Conservation (phyloP, 2,329 filamentous ascomycete genomes). For the Aureobasidium sp. region DNA sequence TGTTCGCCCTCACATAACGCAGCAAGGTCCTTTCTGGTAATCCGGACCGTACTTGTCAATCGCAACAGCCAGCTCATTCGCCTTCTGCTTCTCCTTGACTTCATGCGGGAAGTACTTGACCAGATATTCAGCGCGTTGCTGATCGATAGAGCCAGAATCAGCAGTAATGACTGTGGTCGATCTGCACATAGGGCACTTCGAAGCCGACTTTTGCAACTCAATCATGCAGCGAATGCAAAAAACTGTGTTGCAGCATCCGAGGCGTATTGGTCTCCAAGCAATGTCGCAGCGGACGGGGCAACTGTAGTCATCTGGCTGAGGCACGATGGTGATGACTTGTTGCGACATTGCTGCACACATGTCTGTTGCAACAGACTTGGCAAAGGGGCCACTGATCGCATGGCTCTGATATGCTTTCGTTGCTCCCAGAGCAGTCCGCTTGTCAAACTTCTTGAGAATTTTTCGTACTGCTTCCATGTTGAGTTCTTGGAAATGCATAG, state of each 20-base stretch:
- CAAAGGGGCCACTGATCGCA: constrained; percentile 51
- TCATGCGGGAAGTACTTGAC: constrained; percentile 74
- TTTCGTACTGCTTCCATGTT: constrained; percentile 71
- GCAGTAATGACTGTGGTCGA: constrained; percentile 62
- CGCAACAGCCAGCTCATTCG: constrained; percentile 68
- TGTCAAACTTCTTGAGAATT: constrained; percentile 90
- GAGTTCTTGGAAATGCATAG: constrained; percentile 75
- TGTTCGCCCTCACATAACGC: constrained; percentile 20
- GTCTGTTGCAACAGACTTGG: constrained; percentile 62
- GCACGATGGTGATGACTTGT: constrained; percentile 64
- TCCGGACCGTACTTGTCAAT: constrained; percentile 34
- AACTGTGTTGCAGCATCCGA: constrained; percentile 61
- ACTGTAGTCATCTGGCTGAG: constrained; percentile 74
- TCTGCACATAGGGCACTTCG: constrained; percentile 68
- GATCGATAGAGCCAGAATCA: constrained; percentile 61
- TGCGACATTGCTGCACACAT: constrained; percentile 67
- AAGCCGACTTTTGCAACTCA: constrained; percentile 64
- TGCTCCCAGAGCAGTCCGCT: constrained; percentile 66
- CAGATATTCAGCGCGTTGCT: constrained; percentile 58
- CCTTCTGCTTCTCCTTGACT: constrained; percentile 47
- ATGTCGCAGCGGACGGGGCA: constrained; percentile 75
- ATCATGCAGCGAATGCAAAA: constrained; percentile 82
- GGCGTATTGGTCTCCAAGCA: constrained; percentile 70
- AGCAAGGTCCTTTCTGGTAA: constrained; percentile 23
- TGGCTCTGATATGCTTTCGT: constrained; percentile 40